phyloP scores from a whole-genome alignment of 305 asterid genomes.

The Striga hermonthica region DNA sequence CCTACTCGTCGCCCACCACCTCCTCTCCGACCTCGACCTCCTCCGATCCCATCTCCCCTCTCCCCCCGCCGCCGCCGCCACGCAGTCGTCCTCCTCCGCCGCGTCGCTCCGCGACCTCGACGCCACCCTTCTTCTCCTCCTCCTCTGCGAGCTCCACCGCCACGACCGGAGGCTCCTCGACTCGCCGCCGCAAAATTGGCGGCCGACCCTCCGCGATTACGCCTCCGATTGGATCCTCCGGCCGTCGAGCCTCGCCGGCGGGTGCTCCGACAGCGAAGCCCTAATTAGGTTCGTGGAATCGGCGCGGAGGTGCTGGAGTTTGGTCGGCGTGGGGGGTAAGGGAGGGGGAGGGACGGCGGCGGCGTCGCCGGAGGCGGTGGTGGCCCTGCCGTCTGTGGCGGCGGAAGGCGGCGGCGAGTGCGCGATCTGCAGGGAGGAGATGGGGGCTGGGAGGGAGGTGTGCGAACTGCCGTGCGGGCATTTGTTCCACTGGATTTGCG shows the following conservation, averaged over 20 bases:
- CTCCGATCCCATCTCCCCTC: conserved; percentile 33
- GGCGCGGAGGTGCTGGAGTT: conserved; percentile 50
- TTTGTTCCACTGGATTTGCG: conserved; percentile 78
- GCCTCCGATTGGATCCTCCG: conserved; percentile 37
- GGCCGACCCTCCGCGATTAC: conserved; percentile 39
- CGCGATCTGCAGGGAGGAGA: conserved; percentile 77
- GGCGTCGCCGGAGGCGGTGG: conserved; percentile 64
- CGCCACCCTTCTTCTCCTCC: conserved; percentile 62
- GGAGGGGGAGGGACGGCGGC: conserved; percentile 39
- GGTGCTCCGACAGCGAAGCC: conserved; percentile 37
- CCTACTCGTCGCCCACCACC: conserved; percentile 76
- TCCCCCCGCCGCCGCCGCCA: too few relatives aligned
- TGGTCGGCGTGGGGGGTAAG: conserved; percentile 49
- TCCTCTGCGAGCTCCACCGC: conserved; percentile 71
- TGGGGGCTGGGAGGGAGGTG: conserved; percentile 69
- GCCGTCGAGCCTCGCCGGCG: conserved; percentile 42
- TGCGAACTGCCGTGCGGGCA: conserved; percentile 81
- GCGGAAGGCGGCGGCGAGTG: conserved; percentile 47
- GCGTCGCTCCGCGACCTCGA: conserved; percentile 59
- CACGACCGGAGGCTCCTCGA: conserved; percentile 43
- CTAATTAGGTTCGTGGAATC: conserved; percentile 55
- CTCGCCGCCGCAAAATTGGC: conserved; percentile 53
- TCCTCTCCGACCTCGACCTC: conserved; percentile 52
- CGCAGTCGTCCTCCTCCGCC: conserved; percentile 21
- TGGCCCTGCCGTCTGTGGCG: conserved; percentile 66